Evolutionary conservation across 2,329 filamentous ascomycete genomes (phyloP).

Genomic region (Escovopsis sp.): DNA sequence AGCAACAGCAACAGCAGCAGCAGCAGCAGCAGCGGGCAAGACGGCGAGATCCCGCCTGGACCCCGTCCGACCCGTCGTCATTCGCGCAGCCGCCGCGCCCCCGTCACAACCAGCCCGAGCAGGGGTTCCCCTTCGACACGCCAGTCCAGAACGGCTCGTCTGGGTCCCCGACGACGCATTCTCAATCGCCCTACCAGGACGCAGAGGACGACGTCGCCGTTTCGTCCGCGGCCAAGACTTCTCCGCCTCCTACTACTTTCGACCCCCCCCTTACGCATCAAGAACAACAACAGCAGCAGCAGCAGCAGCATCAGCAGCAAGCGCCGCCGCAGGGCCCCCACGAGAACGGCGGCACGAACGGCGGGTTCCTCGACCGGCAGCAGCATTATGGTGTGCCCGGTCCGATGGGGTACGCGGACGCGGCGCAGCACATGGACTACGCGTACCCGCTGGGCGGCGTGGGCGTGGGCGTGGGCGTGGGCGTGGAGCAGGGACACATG

Average conservation of each 20-base stretch:
- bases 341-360: too few species aligned
- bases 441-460: conserved; percentile 29
- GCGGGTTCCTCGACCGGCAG: conserved; percentile 16
- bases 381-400: conserved; percentile 21
- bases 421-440: conserved; percentile 37
- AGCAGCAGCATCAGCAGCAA: too few species aligned
- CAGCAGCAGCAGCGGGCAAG: conserved; percentile 14
- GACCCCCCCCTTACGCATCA: too few species aligned
- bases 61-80: conserved; percentile 13
- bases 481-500: conserved; percentile 33
- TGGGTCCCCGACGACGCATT: too few species aligned
- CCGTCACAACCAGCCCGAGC: conserved; percentile 15
- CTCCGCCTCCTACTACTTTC: too few species aligned
- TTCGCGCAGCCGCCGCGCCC: conserved; percentile 11
- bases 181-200: too few species aligned
- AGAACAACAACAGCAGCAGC: conserved; percentile 7
- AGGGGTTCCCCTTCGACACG: background rate
- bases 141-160: background rate
- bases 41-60: conserved; percentile 17
- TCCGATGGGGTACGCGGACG: conserved; percentile 28
- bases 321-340: too few species aligned
- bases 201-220: too few species aligned
- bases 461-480: conserved; percentile 15
- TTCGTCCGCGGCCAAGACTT: too few species aligned
- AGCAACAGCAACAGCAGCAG: too few species aligned